phyloP scores from a whole-genome alignment of 164 flowering plant species.

The Aristolochia contorta region DNA sequence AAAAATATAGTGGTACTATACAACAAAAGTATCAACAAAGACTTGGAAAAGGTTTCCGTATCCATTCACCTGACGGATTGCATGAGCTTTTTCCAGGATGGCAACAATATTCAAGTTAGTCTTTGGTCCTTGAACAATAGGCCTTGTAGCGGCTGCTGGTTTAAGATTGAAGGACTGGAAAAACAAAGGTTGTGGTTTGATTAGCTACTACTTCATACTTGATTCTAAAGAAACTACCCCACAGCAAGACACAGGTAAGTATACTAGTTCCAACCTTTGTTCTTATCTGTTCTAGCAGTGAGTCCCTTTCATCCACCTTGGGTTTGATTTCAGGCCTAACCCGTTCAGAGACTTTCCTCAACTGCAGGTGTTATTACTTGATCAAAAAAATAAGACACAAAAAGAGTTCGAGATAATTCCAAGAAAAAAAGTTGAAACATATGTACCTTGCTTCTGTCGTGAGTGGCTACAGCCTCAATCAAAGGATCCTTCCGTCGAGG shows the following conservation, averaged over 20 bases:
- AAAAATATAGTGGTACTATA: background rate
- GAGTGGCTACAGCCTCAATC: slow-evolving; percentile 78
- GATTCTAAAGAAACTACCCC: background rate
- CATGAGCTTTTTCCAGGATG: slow-evolving; percentile 93
- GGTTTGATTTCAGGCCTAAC: slow-evolving; percentile 29
- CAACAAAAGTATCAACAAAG: slow-evolving; percentile 3
- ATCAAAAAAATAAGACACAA: background rate
- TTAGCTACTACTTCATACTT: too few relatives aligned
- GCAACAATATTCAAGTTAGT: slow-evolving; percentile 91
- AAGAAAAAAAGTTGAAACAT: background rate
- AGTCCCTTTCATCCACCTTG: slow-evolving; percentile 62
- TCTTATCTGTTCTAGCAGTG: slow-evolving; percentile 76
- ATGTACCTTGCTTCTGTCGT: slow-evolving; percentile 74
- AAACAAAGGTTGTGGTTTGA: slow-evolving; percentile 3
- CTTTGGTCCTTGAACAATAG: slow-evolving; percentile 67
- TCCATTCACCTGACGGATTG: slow-evolving; percentile 75
- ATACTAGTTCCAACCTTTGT: slow-evolving; percentile 43
- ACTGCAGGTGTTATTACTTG: slow-evolving; percentile 15
- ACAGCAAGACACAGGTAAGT: background rate
- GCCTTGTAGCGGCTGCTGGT: slow-evolving; percentile 53
- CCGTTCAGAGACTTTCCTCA: slow-evolving; percentile 65
- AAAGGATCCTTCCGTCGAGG: slow-evolving; percentile 71
- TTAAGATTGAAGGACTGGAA: slow-evolving; percentile 82
- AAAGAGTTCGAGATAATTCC: background rate
- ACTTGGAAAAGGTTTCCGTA: background rate